Evolutionary conservation across 139 green algal genomes (phyloP), one percentile per base, ranked within the genome.

Genomic region (Chlamydomonas sphaeroides): DNA sequence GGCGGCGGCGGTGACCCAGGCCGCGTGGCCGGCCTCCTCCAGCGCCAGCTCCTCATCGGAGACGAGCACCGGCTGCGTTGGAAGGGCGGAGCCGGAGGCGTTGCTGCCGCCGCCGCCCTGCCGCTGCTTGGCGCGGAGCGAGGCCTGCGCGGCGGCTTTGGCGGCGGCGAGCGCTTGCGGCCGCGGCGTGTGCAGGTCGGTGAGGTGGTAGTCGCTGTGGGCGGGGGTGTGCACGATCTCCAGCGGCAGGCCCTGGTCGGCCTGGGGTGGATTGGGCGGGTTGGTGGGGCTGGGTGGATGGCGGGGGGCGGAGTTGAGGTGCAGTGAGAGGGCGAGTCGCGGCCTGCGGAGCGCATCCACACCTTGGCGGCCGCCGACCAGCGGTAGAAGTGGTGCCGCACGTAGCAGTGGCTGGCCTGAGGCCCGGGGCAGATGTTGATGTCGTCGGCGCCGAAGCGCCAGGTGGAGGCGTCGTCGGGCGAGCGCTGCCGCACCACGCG

Each of bases 141-240:
- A n/a, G n/a, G n/a, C n/a, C n/a, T n/a, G n/a, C n/a, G n/a, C n/a
- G n/a, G n/a, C 23, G 53, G 53, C 53, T 18, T 30, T 62, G 53
- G 45, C 69, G 25, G 32, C 18, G 0, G 48, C 48, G 11, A 63
- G 45, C 45, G 48, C 69, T 38, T 66, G 42, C 0, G 51, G 33
- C 0, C 51, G 70, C 1, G 70, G 70, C 45, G 49, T 66, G 70
- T 78, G 70, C 49, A 66, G 49, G 70, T 78, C 70, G 35, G 28
- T 5, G 0, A 66, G 33, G 49, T 66, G 70, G 45, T 65, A 23
- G 32, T 65, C 49, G 3, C 2, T 26, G 35, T 23, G 42, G 8
- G 35, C 41, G 49, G 25, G 21, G 8, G 15, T 23, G 70, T 65
- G 59, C 26, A 3, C 1, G 10, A 66, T 20, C 8, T 66, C 59